A percentile compares a stretch with the other conserved stretches of the same genome.
These are phyloP conservation scores for Microbotryomycetes sp. DNA, from an alignment of 1,284 basidiomycete species.

Conservation along the genomic window DNA sequence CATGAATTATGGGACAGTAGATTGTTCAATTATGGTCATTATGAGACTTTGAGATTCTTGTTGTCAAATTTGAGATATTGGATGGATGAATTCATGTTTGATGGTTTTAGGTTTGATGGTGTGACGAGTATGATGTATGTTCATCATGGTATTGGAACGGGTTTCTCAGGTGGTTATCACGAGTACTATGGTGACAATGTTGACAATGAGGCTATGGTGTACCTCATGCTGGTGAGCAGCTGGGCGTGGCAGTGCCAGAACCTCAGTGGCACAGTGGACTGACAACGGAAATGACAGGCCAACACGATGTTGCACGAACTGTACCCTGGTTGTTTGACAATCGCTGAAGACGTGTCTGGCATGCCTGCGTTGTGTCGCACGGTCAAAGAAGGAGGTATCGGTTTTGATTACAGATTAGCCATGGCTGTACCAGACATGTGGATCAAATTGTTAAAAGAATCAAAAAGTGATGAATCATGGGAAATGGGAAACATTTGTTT, in stretches of 20 bases:
- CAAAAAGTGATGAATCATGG: conserved; percentile 75
- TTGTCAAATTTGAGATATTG: conserved; percentile 92
- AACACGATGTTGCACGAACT: conserved; percentile 81
- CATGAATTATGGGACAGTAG: conserved; percentile 95
- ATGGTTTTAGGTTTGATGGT: conserved; percentile 96
- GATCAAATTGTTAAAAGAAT: conserved; percentile 96
- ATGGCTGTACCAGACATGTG: conserved; percentile 99
- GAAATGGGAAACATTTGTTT: conserved; percentile 78
- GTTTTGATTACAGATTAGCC: conserved; percentile 93
- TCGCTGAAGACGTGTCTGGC: conserved; percentile 96
- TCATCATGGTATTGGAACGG: conserved; percentile 94
- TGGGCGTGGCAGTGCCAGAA: not conserved
- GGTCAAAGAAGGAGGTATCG: conserved; percentile 75
- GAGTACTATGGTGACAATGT: conserved; percentile 88
- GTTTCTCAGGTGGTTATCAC: conserved; percentile 95
- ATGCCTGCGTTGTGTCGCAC: conserved; percentile 91
- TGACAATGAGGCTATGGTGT: conserved; percentile 84
- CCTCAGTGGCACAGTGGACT: not conserved
- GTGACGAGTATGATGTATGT: conserved; percentile 99
- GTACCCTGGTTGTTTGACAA: conserved; percentile 75
- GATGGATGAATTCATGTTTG: conserved; percentile 91
- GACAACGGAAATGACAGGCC: conserved; percentile 53
- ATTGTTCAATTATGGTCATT: conserved; percentile 90
- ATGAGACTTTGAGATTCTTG: conserved; percentile 91
- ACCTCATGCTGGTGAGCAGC: conserved; percentile 83